Conservation (phyloP, 257 asterid species). For the Handroanthus guayacan region DNA sequence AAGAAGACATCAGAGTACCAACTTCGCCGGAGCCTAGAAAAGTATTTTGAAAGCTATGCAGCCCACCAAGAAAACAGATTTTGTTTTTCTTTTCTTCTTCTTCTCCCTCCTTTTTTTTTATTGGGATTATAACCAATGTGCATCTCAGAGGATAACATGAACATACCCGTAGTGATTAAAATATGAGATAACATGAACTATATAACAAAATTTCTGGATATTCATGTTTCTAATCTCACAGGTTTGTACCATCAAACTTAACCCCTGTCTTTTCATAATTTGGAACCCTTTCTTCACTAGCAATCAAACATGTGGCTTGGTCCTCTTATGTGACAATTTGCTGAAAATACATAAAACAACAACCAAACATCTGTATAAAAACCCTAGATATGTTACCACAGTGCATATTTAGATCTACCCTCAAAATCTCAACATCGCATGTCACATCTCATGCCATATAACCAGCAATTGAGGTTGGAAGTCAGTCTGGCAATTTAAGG, state of each 20-base stretch:
- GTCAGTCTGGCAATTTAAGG: not conserved
- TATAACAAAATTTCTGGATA: not conserved
- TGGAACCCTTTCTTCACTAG: not conserved
- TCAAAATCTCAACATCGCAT: slow-evolving; percentile 2
- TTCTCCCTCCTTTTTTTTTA: not conserved
- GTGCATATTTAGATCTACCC: slow-evolving; percentile 27
- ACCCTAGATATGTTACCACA: slow-evolving; percentile 15
- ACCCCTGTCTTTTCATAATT: not conserved
- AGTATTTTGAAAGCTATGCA: slow-evolving; percentile 24
- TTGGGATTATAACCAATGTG: not conserved
- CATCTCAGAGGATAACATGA: slow-evolving; percentile 7
- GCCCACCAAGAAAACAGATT: slow-evolving; percentile 10
- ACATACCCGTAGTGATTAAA: too few species aligned
- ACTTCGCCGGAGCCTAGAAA: slow-evolving; percentile 31
- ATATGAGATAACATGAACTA: not conserved
- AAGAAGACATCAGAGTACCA: slow-evolving; percentile 14
- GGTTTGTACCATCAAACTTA: slow-evolving; percentile 15
- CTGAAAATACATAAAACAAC: not conserved
- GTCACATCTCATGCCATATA: not conserved
- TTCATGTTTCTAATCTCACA: slow-evolving; percentile 6
- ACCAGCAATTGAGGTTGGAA: slow-evolving; percentile 10
- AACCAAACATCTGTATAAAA: slow-evolving; percentile 6
- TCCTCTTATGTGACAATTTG: slow-evolving; percentile 16
- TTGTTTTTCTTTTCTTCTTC: not conserved
- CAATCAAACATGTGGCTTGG: slow-evolving; percentile 7